Percentiles rank a stretch among this genome's conserved stretches.
These are phyloP conservation scores for Zychaea mexicana DNA, from an alignment of 371 early-diverging fungal species.

Conservation along the genomic window DNA sequence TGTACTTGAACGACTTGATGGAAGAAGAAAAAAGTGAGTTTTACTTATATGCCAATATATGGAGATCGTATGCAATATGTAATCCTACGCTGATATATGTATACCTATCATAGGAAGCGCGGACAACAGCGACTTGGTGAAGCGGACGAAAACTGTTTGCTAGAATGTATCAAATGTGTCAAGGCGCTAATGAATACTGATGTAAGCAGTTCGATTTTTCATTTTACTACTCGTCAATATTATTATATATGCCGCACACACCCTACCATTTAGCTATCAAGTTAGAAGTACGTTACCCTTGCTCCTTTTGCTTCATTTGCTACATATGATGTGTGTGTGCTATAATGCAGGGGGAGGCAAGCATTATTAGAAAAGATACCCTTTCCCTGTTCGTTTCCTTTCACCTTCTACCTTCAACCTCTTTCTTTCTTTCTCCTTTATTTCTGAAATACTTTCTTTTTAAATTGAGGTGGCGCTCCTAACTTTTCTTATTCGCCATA, in stretches of 20 bases:
- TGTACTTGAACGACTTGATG: conserved; percentile 50
- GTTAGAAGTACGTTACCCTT: background rate
- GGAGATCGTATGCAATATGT: background rate
- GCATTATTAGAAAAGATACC: background rate
- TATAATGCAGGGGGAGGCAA: conserved; percentile 1
- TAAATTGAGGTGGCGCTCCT: background rate
- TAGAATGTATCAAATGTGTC: conserved; percentile 65
- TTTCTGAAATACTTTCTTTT: background rate
- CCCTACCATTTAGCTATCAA: background rate
- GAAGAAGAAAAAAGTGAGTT: conserved; percentile 48
- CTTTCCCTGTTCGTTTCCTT: conserved; percentile 8
- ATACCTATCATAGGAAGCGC: background rate
- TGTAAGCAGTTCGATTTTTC: conserved; percentile 28
- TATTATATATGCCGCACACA: too few species aligned
- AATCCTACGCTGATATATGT: background rate
- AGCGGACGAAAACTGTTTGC: conserved; percentile 34
- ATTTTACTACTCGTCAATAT: too few species aligned
- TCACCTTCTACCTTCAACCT: conserved; percentile 9
- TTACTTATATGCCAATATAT: background rate
- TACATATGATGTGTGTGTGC: background rate
- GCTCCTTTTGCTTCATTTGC: background rate
- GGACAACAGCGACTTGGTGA: conserved; percentile 2
- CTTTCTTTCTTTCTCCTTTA: conserved; percentile 8
- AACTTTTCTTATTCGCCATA: too few species aligned
- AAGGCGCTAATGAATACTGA: conserved; percentile 59